These are phyloP conservation scores for Pachysandra terminalis DNA, from an alignment of 164 flowering plant genomes.

Conservation along the genomic window DNA sequence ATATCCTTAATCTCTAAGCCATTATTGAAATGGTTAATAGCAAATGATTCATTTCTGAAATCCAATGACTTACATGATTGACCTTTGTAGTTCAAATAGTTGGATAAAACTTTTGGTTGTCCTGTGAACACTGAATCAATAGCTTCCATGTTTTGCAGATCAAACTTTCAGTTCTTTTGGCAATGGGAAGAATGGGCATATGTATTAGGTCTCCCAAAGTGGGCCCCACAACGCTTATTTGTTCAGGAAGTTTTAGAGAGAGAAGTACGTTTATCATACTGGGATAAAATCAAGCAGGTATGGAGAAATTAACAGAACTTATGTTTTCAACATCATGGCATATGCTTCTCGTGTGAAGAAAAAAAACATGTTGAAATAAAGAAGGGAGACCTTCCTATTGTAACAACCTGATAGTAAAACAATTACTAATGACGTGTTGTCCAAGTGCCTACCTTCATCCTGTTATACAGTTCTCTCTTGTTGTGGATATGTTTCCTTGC, in stretches of 20 bases:
- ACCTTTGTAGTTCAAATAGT: neutral
- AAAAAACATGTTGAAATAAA: neutral
- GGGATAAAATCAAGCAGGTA: conserved; percentile 99
- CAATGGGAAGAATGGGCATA: conserved; percentile 99
- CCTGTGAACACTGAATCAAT: neutral
- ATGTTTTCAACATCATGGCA: neutral
- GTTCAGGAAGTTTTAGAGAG: conserved; percentile 98
- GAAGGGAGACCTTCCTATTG: neutral
- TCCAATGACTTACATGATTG: neutral
- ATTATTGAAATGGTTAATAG: neutral
- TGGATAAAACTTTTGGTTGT: neutral
- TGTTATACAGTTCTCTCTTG: no score
- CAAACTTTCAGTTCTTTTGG: conserved; percentile 98
- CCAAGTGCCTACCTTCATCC: neutral
- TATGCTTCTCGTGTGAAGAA: neutral
- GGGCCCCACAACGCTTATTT: conserved; percentile 97
- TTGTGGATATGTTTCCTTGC: no score
- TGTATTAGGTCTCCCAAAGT: conserved; percentile 89
- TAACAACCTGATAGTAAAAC: neutral
- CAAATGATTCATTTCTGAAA: neutral
- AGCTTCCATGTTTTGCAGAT: conserved; percentile 42
- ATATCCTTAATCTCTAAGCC: neutral
- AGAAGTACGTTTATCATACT: conserved; percentile 94
- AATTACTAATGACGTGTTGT: neutral
- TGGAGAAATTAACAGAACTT: neutral